A percentile compares a stretch with the other conserved stretches of the same genome.
Conservation (phyloP, 352 stramenopile genomes). For the Pythium aphanidermatum region DNA sequence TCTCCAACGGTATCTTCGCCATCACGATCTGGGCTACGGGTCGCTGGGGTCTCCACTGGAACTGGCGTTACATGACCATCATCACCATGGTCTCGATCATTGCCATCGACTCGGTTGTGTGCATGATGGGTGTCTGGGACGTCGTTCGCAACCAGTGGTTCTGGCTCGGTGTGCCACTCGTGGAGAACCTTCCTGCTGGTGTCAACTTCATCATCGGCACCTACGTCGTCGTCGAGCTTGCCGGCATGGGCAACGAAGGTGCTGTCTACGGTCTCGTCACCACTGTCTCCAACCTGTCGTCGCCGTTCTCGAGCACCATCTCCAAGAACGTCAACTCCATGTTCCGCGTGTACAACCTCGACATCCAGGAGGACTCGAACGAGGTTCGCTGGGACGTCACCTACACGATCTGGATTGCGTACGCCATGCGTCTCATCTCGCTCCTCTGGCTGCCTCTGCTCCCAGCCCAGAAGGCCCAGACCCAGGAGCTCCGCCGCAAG, state of each 20-base stretch:
- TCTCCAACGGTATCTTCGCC: slow-evolving; percentile 10
- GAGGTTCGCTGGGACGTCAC: slow-evolving; percentile 15
- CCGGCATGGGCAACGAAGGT: slow-evolving; percentile 19
- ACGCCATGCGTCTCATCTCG: slow-evolving; percentile 8
- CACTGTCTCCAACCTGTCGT: slow-evolving; percentile 23
- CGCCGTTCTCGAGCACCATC: slow-evolving; percentile 16
- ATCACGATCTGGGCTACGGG: slow-evolving; percentile 10
- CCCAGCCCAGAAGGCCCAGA: slow-evolving; percentile 12
- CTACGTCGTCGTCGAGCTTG: slow-evolving; percentile 12
- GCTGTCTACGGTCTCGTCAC: slow-evolving; percentile 23
- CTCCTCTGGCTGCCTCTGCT: slow-evolving; percentile 12
- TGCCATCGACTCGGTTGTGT: slow-evolving; percentile 20
- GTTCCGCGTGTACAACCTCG: slow-evolving; percentile 4
- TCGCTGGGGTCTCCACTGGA: slow-evolving; percentile 27
- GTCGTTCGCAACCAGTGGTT: slow-evolving; percentile 35
- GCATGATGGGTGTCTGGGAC: slow-evolving; percentile 28
- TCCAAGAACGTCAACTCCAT: slow-evolving; percentile 12
- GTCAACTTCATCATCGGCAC: slow-evolving; percentile 24
- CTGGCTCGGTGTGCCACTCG: slow-evolving; percentile 26
- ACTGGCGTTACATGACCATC: slow-evolving; percentile 26
- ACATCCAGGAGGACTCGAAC: slow-evolving; percentile 5
- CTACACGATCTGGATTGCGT: slow-evolving; percentile 13
- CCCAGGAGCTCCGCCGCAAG: slow-evolving; percentile 6
- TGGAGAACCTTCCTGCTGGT: slow-evolving; percentile 19
- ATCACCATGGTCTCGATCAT: slow-evolving; percentile 20